Base-by-base conservation (phyloP, 441 rosid species). In the Arabidopsis lyrata region DNA sequence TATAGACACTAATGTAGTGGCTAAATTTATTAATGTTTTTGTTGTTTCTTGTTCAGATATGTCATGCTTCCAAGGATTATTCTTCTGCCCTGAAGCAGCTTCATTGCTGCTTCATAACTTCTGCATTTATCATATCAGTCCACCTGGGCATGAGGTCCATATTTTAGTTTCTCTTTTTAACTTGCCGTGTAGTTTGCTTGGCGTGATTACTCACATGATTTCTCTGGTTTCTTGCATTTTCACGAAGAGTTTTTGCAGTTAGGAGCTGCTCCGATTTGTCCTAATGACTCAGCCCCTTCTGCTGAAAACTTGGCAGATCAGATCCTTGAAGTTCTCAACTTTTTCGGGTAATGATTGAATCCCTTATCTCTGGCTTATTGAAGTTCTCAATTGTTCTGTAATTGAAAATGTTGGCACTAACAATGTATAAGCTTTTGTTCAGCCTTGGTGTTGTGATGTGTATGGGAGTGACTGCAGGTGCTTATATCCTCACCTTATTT, bases 81-180 rank as follows among this genome's bases (percentile, higher is more conserved):
- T 90, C 81, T 82, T 81, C 64, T 81, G 90, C 74, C 89, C 96
- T 2, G 96, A 87, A 65, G 95, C 95, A 31, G 93, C 90, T 75
- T 83, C 97, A 1, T 81, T 92, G 83, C 73, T 90, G 75, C 87
- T 86, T 66, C 90, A 86, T 68, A 92, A 87, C 86, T 92, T 92
- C 85, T 92, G 97, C 82, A 78, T 92, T 77, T 90, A 90, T 63
- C 97, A 92, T 74, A 92, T 92, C 72, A 89, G 88, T 83, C 91
- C 96, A 72, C 90, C 95, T 0, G 96, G 97, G 44, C 97, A 92
- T 74, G 93, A 92, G 96, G 96, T 92, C 84, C 79, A 89, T 85
- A 20, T 70, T 66, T 66, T 74, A 69, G 61, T 78, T 79, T 52
- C 60, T 59, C 78, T 76, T 66, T 62, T 20, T 8, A 39, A 5